Evolutionary conservation across 768 basidiomycete genomes (phyloP), one percentile per base, ranked within the genome.

Genomic region (Pseudohyphozyma bogoriensis): DNA sequence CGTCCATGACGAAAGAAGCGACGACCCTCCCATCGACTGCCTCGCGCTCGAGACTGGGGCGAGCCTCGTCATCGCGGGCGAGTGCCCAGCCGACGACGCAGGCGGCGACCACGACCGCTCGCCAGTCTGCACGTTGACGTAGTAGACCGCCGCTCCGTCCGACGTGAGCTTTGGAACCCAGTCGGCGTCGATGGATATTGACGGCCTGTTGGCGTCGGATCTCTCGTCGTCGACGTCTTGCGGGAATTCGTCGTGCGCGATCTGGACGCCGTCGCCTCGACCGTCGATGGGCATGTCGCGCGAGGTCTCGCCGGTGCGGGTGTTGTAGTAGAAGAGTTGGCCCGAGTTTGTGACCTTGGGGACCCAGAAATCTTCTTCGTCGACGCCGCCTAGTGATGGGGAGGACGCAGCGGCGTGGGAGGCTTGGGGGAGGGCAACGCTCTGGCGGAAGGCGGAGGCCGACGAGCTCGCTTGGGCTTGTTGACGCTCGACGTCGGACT

Each of bases 241-340:
- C 4, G 51, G 24, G 42, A 55, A 45, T 24, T 36, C 36, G 47
- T 31, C 26, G 11, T 49, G 26, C 35, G 61, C 60, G 55, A 62
- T 39, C 16, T 35, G 33, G 5, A 59, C 55, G 18, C 60, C 64
- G 46, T 65, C 64, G 22, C 64, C 60, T 11, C 53, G 39, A 1
- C 60, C 60, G 46, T 65, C 60, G 52, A 62, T 61, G 37, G 64
- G 64, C 57, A 65, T 65, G 68, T 95, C 88, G 67, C 84, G 81
- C 31, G 89, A 84, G 44, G 82, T 72, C 57, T 77, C 74, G 28
- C 76, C 75, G 7, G 77, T 77, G 26, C 72, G 65, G 1, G 88
- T 89, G 70, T 97, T 99, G 64, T 89, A 81, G 75, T 96, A 99
- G 78, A 84, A 92, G 72, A 99, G 90, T 81, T 88, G 87, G 53